These are phyloP conservation scores for Amanita fuliginea DNA, from an alignment of 768 basidiomycete species.

Conservation along the genomic window DNA sequence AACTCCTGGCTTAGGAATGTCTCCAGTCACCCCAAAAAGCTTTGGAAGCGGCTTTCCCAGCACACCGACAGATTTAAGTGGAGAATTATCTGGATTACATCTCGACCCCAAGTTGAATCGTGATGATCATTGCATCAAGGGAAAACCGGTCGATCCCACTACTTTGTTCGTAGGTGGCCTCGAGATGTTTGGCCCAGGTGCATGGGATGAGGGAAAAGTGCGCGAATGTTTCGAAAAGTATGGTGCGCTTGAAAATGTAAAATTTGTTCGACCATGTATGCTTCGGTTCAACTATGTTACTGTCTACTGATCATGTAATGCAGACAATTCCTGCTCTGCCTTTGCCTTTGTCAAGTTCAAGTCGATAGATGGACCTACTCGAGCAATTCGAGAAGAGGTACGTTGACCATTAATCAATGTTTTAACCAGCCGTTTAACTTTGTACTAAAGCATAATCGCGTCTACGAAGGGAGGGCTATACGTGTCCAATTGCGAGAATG, in stretches of 20 bases:
- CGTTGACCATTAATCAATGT: neutral
- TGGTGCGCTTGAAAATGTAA: slow-evolving; percentile 53
- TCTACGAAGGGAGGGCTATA: slow-evolving; percentile 59
- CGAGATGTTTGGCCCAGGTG: slow-evolving; percentile 46
- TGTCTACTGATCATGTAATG: neutral
- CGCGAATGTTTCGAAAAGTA: slow-evolving; percentile 49
- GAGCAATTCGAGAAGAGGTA: slow-evolving; percentile 59
- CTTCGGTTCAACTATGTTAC: neutral
- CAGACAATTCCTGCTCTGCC: slow-evolving; percentile 54
- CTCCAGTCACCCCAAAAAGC: slow-evolving; percentile 40
- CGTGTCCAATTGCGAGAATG: slow-evolving; percentile 68
- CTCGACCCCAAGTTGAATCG: slow-evolving; percentile 16
- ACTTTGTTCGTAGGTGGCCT: slow-evolving; percentile 74
- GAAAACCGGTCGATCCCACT: slow-evolving; percentile 44
- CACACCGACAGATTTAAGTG: slow-evolving; percentile 33
- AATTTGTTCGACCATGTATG: slow-evolving; percentile 56
- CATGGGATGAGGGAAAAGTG: slow-evolving; percentile 63
- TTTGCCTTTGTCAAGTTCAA: slow-evolving; percentile 75
- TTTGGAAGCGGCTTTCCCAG: slow-evolving; percentile 35
- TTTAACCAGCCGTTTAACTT: neutral
- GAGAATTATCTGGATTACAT: slow-evolving; percentile 17
- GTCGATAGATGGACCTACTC: slow-evolving; percentile 50
- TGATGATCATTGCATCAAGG: slow-evolving; percentile 16
- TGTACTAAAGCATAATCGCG: slow-evolving; percentile 49
- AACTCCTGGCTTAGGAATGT: slow-evolving; percentile 35